Evolutionary conservation across 441 rosid genomes (phyloP).

Genomic region (Aquilaria agallochum): DNA sequence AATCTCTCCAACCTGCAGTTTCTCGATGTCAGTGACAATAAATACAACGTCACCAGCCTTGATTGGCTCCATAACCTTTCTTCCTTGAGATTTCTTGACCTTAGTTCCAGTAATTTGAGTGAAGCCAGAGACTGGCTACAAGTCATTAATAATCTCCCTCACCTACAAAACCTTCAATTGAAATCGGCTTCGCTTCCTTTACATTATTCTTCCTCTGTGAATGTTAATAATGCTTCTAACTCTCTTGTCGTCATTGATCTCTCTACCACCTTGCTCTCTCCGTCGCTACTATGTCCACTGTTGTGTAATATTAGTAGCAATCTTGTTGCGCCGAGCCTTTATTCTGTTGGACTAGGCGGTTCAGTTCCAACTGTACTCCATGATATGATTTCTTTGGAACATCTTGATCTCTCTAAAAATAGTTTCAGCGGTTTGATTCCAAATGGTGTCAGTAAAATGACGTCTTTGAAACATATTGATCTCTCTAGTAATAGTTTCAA

Average conservation of each 20-base stretch:
- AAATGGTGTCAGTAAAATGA: slow-evolving; percentile 12
- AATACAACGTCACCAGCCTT: slow-evolving; percentile 5
- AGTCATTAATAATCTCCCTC: no score
- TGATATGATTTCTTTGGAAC: no score
- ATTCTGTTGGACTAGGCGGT: slow-evolving; percentile 9
- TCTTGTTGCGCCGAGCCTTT: no score
- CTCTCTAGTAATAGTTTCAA: slow-evolving; percentile 6
- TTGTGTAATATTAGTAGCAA: no score
- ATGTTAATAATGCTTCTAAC: not conserved
- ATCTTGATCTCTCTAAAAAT: no score
- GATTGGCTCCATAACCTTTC: not conserved
- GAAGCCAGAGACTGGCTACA: not conserved
- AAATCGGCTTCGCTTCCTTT: slow-evolving; percentile 2
- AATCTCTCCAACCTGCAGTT: slow-evolving; percentile 13
- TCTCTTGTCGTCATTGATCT: no score
- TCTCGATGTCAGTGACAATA: slow-evolving; percentile 15
- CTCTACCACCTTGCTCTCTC: slow-evolving; percentile 9
- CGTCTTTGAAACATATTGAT: slow-evolving; percentile 11
- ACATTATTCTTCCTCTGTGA: not conserved
- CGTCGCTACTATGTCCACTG: slow-evolving; percentile 8
- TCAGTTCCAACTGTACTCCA: not conserved
- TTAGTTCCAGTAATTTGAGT: slow-evolving; percentile 1
- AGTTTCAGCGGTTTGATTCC: slow-evolving; percentile 13
- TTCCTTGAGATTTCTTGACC: slow-evolving; percentile 5
- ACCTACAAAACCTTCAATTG: slow-evolving; percentile 5